Base-by-base conservation (phyloP, 768 basidiomycete species). In the Suillus subaureus region DNA sequence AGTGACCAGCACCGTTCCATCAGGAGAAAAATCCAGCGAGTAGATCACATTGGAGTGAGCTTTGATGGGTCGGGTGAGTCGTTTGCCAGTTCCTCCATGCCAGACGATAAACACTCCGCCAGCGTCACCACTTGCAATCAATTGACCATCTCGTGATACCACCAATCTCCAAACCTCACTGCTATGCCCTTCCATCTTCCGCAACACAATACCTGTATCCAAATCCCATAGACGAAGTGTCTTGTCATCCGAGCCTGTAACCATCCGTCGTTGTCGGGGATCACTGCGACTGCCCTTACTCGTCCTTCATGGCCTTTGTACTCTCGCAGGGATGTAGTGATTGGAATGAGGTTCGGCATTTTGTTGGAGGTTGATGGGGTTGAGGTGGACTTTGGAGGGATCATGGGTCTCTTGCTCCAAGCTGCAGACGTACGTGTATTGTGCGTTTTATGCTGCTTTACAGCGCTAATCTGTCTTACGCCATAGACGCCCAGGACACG, bases 1-100 rank as follows among this genome's bases (percentile, higher is more conserved):
- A 55, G 31, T 55, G 11, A 11, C 54, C 18, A 54, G 18, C 31
- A 33, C 18, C 12, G 11, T 21, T 11, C 31, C 54, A 33, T 55
- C 54, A 1, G 54, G 28, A 33, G 54, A 55, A 33, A 55, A 55
- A 9, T 55, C 54, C 31, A 33, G 9, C 8, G 52, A 54, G 9
- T 0, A 0, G 4, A 33, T 54, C 0, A 0, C 0, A 2, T 5
- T 4, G 4, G 31, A 33, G 31, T 33, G 31, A 18, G 18, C 52
- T 54, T 54, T 33, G 31, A 55, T 54, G 18, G 18, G 9, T 33
- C 21, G 31, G 31, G 31, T 55, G 18, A 55, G 18, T 2, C 21
- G 6, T 33, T 55, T 18, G 0, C 54, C 9, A 21, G 31, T 55
- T 31, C n/a, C 54, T 21, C 54, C 54, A 4, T 33, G 54, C 54